A percentile compares a stretch with the other conserved stretches of the same genome.
phyloP scores from a whole-genome alignment of 441 rosid species.

The Corymbia citriodora region DNA sequence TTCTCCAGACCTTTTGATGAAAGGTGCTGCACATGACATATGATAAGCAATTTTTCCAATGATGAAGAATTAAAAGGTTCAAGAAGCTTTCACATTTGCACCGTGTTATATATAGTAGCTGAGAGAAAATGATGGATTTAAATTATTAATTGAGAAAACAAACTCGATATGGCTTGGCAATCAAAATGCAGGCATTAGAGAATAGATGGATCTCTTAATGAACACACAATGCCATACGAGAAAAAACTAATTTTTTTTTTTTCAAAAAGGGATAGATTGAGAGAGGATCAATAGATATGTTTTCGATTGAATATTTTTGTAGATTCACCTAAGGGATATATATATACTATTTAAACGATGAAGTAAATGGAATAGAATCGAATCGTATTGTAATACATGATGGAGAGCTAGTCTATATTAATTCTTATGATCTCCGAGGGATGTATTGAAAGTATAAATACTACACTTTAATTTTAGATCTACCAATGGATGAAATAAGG shows the following conservation, averaged over 20 bases:
- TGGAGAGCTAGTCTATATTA: background rate
- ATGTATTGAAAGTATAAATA: background rate
- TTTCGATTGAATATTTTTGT: background rate
- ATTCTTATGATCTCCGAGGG: background rate
- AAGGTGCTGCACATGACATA: background rate
- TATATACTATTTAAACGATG: background rate
- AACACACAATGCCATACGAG: background rate
- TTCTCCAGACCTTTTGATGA: background rate
- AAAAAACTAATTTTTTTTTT: background rate
- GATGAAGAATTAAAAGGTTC: background rate
- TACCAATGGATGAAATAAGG: background rate
- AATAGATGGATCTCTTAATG: background rate
- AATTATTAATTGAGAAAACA: background rate
- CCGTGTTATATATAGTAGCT: background rate
- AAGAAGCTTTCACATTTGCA: background rate
- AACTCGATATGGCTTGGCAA: background rate
- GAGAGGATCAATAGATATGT: background rate
- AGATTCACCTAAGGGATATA: background rate
- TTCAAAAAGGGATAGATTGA: background rate
- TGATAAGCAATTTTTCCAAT: background rate
- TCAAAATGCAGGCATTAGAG: background rate
- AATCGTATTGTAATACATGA: background rate
- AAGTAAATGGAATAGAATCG: background rate
- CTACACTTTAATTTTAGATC: background rate
- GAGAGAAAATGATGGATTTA: background rate